Evolutionary conservation across 805 yeast species (phyloP).

Genomic region (Dipodascus albidus): DNA sequence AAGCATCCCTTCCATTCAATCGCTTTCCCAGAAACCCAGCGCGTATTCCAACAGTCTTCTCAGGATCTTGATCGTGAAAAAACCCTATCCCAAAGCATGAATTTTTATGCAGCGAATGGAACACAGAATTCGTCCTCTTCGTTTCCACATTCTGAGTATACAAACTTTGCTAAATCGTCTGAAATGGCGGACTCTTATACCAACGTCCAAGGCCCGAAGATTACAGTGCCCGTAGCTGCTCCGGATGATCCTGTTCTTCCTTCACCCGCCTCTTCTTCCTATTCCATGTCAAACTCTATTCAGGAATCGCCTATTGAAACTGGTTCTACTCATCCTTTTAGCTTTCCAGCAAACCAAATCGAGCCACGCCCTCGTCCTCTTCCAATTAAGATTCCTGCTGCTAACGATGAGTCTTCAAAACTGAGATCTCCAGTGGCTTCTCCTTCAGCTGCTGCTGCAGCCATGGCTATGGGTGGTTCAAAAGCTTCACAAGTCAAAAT

Average conservation of each 20-base stretch:
- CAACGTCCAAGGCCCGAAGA: background rate
- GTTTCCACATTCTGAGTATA: background rate
- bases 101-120: background rate
- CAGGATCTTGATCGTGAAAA: background rate
- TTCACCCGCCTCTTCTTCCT: background rate
- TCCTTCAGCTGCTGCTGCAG: background rate
- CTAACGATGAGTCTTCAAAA: background rate
- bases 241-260: background rate
- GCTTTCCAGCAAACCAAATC: background rate
- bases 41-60: no score
- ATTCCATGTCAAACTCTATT: background rate
- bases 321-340: background rate
- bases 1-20: no score
- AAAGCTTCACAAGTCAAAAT: background rate
- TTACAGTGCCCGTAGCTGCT: background rate
- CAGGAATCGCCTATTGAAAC: background rate
- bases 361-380: background rate
- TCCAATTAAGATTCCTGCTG: background rate
- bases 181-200: background rate
- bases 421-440: background rate
- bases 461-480: background rate
- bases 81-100: slow-evolving; percentile 1
- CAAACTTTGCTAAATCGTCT: background rate
- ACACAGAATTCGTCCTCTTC: background rate
- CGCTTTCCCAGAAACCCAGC: no score